phyloP scores from a whole-genome alignment of 306 rosid genomes.

The Trifolium subterraneum region DNA sequence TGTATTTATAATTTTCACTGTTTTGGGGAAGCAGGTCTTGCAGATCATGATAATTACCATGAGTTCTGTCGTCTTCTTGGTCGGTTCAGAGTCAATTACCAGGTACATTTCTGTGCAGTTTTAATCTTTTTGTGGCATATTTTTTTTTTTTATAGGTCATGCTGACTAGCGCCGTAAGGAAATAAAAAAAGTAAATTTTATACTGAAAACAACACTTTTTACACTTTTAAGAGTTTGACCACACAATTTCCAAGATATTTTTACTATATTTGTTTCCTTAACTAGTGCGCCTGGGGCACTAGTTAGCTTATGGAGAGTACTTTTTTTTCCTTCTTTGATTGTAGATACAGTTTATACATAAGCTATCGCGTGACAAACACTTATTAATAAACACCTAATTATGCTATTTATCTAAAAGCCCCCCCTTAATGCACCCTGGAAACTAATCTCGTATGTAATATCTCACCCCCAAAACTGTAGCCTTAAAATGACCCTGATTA shows the following conservation, averaged over 20 bases:
- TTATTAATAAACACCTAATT: not conserved
- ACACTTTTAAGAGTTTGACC: no score
- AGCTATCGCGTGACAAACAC: not conserved
- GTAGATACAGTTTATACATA: not conserved
- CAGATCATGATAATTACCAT: slow-evolving; percentile 98
- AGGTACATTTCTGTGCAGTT: slow-evolving; percentile 59
- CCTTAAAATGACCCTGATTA: slow-evolving; percentile 17
- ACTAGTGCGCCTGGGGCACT: no score
- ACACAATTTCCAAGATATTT: no score
- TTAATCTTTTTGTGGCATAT: slow-evolving; percentile 34
- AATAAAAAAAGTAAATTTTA: no score
- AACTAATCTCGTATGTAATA: slow-evolving; percentile 10
- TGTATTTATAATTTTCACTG: slow-evolving; percentile 38
- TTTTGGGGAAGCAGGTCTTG: slow-evolving; percentile 73
- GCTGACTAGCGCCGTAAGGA: no score
- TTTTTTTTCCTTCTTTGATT: not conserved
- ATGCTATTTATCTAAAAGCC: slow-evolving; percentile 7
- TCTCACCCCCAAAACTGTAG: slow-evolving; percentile 20
- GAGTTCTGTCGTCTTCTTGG: slow-evolving; percentile 99
- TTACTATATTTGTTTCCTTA: not conserved
- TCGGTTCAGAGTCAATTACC: slow-evolving; percentile 95
- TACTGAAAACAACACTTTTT: no score
- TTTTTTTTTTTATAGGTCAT: not conserved
- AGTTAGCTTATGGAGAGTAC: not conserved
- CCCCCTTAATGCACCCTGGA: slow-evolving; percentile 1